These are phyloP conservation scores for Suillus plorans DNA, from an alignment of 768 basidiomycete genomes.

Conservation along the genomic window DNA sequence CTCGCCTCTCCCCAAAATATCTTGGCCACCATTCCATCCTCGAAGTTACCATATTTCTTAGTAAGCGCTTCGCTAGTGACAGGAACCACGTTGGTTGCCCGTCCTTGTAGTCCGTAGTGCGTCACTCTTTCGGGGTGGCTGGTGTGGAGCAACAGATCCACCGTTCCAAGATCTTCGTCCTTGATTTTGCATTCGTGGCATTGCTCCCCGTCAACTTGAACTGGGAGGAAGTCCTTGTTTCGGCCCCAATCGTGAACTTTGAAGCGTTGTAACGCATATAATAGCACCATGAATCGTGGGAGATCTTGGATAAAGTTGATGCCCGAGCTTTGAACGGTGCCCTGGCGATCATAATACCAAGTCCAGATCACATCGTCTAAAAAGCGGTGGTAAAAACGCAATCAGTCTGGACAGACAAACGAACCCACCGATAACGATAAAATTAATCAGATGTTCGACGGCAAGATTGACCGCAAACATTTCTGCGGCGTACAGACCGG, in stretches of 20 bases:
- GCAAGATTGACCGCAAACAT: not conserved
- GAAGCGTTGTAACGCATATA: not conserved
- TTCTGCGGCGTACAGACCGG: not conserved
- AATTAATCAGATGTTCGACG: not conserved
- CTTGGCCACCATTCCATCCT: not conserved
- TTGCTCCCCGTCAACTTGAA: not conserved
- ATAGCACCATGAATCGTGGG: not conserved
- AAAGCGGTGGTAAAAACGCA: not conserved
- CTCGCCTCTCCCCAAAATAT: not conserved
- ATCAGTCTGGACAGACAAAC: not conserved
- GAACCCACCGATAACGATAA: not conserved
- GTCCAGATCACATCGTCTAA: constrained; percentile 3
- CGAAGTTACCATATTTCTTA: not conserved
- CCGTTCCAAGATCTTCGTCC: not conserved
- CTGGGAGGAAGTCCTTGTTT: not conserved
- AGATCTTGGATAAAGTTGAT: not conserved
- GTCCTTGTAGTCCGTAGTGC: not conserved
- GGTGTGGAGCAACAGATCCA: not conserved
- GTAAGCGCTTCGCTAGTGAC: not conserved
- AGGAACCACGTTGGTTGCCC: not conserved
- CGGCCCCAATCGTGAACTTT: not conserved
- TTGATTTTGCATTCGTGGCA: not conserved
- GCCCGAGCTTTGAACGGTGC: not conserved
- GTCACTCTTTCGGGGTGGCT: not conserved
- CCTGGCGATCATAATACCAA: constrained; percentile 4